Base-by-base conservation (phyloP, 352 stramenopile species). In the Pythium insidiosum region DNA sequence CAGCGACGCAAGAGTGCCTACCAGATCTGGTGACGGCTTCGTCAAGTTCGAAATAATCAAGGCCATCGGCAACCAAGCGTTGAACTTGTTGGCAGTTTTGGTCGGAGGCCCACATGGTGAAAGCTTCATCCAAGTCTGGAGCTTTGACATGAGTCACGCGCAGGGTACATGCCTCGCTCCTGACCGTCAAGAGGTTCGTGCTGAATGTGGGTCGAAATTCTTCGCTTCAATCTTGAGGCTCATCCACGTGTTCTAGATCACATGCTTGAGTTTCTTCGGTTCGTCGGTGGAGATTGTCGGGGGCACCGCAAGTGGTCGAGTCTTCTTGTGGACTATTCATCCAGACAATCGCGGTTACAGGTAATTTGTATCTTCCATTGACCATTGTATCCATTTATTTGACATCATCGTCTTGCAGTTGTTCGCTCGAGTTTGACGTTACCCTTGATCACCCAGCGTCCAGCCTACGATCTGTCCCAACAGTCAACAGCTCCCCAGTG, bases 111-210 rank as follows among this genome's bases (percentile, higher is more conserved):
- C 57, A 21, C 37, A 41, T 5, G 58, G 62, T 0, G 68, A 86
- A 45, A 87, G 62, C 47, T 83, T 87, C 23, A 56, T 89, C 7
- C 72, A 87, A 44, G 36, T 89, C 33, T 89, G 73, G 72, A 78
- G 79, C 48, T 85, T 84, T n/a, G 66, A 83, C 35, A 38, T 86
- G 38, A 77, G 57, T 21, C 70, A 84, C 51, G 50, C 73, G 0
- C 71, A 83, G n/a, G 72, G 70, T 28, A 81, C 73, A 5, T 85
- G 68, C 16, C 26, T 84, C 4, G 38, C 41, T 15, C 22, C 56
- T 0, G 26, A 50, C 4, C 35, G 43, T 28, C 15, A 38, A 25
- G 42, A 49, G 42, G 42, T 39, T 25, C 9, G 10, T 47, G 11
- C 10, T 24, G 24, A 22, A 19, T 6, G 7, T 21, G 28, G 28